Conservation (phyloP, 768 basidiomycete species). For the Termitomyces sp. region DNA sequence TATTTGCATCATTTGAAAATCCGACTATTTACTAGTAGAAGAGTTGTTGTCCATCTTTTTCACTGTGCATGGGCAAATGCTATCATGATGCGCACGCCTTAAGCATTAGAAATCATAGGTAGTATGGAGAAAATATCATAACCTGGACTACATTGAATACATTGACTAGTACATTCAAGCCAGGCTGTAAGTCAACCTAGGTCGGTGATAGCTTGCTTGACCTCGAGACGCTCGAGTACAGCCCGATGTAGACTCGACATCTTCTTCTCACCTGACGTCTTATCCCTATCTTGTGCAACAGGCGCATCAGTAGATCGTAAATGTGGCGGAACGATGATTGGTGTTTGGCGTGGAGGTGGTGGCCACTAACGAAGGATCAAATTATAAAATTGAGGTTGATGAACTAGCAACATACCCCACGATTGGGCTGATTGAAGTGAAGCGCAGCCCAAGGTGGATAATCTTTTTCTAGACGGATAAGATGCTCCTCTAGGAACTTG, state of each 20-base stretch:
- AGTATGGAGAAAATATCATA: not conserved
- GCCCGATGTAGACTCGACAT: conserved; percentile 65
- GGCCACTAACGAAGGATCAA: conserved; percentile 55
- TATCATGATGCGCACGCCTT: not conserved
- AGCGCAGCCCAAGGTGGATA: conserved; percentile 60
- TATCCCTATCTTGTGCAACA: not conserved
- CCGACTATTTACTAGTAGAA: too few relatives aligned
- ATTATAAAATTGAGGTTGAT: not conserved
- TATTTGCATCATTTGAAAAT: too few relatives aligned
- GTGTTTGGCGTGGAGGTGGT: conserved; percentile 71
- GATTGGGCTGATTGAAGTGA: conserved; percentile 80
- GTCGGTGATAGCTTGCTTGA: conserved; percentile 68
- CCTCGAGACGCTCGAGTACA: conserved; percentile 69
- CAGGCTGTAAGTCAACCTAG: conserved; percentile 8
- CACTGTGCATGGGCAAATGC: not conserved
- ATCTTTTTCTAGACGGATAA: conserved; percentile 71
- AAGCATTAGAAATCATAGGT: not conserved
- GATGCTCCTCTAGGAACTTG: conserved; percentile 70
- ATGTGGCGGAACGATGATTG: conserved; percentile 73
- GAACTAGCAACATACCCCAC: conserved; percentile 50
- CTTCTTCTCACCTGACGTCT: conserved; percentile 6
- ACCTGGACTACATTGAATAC: not conserved
- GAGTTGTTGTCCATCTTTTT: too few relatives aligned
- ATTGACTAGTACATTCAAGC: not conserved
- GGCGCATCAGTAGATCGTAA: conserved; percentile 20